A percentile compares a stretch with the other conserved stretches of the same genome.
These are phyloP conservation scores for Sisymbrium irio DNA, from an alignment of 345 rosid species.

Conservation along the genomic window DNA sequence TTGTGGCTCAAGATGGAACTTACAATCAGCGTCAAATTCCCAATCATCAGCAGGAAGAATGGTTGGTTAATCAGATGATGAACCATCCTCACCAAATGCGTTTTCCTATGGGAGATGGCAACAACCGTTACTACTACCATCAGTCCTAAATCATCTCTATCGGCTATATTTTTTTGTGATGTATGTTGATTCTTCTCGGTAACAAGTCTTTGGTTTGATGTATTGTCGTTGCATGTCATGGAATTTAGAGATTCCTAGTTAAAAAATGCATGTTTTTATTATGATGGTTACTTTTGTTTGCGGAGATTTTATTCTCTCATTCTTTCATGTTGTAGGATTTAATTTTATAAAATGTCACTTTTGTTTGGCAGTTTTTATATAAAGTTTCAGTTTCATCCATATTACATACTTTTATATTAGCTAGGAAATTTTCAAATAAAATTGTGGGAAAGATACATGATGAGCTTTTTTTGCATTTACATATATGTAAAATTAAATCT, in stretches of 20 bases:
- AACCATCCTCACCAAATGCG: background rate
- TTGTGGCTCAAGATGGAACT: background rate
- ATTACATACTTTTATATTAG: too few relatives aligned
- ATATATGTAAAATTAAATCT: background rate
- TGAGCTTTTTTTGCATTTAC: background rate
- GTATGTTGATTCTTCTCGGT: background rate
- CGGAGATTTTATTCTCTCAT: background rate
- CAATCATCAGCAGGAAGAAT: background rate
- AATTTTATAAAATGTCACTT: background rate
- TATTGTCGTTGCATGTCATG: background rate
- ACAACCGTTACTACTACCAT: background rate
- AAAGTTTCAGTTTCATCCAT: background rate
- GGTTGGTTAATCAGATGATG: background rate
- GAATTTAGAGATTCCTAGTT: background rate
- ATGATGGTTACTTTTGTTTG: background rate
- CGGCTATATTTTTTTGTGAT: background rate
- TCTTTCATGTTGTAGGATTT: background rate
- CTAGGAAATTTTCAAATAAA: background rate
- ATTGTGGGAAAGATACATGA: background rate
- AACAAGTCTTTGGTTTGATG: constrained; percentile 5
- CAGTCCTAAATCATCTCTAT: background rate
- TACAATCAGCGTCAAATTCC: background rate
- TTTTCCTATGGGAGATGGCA: background rate
- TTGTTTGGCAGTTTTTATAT: background rate
- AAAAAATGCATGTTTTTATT: background rate